Conservation (phyloP, 495 filamentous ascomycete genomes). For the Polyplosphaeria fusca region DNA sequence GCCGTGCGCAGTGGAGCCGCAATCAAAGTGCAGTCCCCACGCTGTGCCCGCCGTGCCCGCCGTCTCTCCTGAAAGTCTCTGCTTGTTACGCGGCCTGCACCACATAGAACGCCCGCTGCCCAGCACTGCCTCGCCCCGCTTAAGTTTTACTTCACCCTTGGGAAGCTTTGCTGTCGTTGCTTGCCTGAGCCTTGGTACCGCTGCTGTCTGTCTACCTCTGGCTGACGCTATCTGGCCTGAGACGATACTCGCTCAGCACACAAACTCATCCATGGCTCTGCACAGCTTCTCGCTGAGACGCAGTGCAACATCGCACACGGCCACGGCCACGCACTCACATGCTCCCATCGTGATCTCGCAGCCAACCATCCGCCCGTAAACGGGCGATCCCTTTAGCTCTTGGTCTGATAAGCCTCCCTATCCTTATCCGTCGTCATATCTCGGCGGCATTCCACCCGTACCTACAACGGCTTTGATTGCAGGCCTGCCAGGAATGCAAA, state of each 20-base stretch:
- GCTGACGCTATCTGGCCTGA: too few species aligned
- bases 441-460: not conserved
- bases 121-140: not conserved
- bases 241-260: too few species aligned
- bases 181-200: too few species aligned
- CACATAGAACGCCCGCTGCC: constrained; percentile 9
- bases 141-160: not conserved
- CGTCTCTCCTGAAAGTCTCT: constrained; percentile 1
- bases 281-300: too few species aligned
- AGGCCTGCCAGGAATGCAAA: not conserved
- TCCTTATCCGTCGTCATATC: not conserved
- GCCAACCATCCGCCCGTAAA: not conserved
- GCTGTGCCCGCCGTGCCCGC: too few species aligned
- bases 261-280: too few species aligned
- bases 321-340: too few species aligned
- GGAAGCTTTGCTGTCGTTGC: too few species aligned
- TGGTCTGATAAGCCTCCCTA: not conserved
- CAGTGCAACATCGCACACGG: too few species aligned
- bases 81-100: constrained; percentile 13
- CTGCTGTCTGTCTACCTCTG: too few species aligned
- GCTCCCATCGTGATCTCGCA: too few species aligned
- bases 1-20: not conserved
- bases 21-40: too few species aligned
- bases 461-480: not conserved
- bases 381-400: not conserved